A percentile compares a stretch with the other conserved stretches of the same genome.
Evolutionary conservation across 169 alveolate species (phyloP).

Genomic region (Eimeria sp.): DNA sequence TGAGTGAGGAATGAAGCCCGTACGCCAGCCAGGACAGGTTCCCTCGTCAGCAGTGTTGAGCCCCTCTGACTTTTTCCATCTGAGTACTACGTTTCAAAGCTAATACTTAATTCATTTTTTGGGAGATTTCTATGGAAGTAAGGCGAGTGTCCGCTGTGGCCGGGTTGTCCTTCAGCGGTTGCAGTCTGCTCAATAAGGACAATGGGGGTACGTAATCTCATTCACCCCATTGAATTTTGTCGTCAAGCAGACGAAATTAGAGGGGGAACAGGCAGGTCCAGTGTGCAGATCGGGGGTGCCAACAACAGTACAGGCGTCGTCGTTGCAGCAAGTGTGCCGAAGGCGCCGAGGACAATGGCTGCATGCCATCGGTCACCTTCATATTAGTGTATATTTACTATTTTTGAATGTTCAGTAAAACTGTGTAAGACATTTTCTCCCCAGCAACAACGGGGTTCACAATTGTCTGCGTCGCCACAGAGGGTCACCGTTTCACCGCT

Average conservation of each 20-base stretch:
- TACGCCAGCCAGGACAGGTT: background rate
- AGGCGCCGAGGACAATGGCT: background rate
- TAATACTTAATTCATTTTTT: background rate
- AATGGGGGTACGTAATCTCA: background rate
- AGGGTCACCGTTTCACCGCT: slow-evolving; percentile 16
- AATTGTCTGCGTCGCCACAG: background rate
- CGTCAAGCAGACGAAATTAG: background rate
- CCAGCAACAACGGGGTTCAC: background rate
- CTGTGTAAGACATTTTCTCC: background rate
- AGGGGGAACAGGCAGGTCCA: background rate
- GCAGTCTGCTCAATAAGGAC: background rate
- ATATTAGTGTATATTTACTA: background rate
- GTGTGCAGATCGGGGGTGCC: background rate
- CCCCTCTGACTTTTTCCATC: background rate
- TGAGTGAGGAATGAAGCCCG: background rate
- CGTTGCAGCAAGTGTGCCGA: background rate
- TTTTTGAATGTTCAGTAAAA: background rate
- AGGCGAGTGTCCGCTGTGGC: background rate
- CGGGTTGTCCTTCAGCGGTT: background rate
- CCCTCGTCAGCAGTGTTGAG: background rate
- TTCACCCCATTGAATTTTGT: background rate
- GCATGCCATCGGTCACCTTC: background rate
- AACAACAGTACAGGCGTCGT: background rate
- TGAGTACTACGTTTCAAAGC: background rate
- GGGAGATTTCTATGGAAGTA: background rate